Evolutionary conservation across 2,329 filamentous ascomycete species (phyloP), one percentile per base, ranked within the genome.

Genomic region (Colletotrichum agaves): DNA sequence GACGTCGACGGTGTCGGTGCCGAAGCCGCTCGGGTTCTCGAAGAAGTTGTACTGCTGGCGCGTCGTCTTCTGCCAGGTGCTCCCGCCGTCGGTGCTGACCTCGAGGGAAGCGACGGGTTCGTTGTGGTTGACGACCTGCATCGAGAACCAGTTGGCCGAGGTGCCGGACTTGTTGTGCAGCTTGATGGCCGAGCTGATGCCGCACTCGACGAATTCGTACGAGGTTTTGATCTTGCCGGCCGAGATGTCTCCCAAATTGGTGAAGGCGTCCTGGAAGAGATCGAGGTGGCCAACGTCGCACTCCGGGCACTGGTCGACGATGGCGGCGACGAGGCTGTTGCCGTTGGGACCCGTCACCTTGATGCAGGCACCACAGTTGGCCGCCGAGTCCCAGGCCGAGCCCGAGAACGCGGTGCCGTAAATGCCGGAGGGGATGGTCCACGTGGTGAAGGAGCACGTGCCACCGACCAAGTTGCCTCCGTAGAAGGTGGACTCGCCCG

Each of bases 111-210:
- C 72, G 44, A 91, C 82, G 15, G 83, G 81, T 67, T 86, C 80
- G 74, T 89, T 89, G 72, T 85, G 79, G 77, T 91, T 90, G 72
- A 89, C 81, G 47, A 91, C 88, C 75, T 91, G 89, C 82, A 79
- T 78, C 47, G 74, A 75, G 72, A 76, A 78, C 81, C 79, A 84
- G 73, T 78, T 76, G n/a, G 71, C 56, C 5, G 80, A 82, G 4
- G 80, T 80, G 10, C 82, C 82, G 15, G 74, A 75, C 76, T 84
- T 84, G 76, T 80, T 83, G 72, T 79, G 79, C 8, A 83, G 76
- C n/a, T 76, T 69, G 4, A 84, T 74, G 3, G 82, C 80, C 3
- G 76, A 74, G 2, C 76, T 75, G 74, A 84, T 82, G 60, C 78
- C 80, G 70, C 82, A 84, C 21, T 74, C 68, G 35, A 81, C 78